Conservation (phyloP, 2,329 filamentous ascomycete species). For the Botrytis aclada region DNA sequence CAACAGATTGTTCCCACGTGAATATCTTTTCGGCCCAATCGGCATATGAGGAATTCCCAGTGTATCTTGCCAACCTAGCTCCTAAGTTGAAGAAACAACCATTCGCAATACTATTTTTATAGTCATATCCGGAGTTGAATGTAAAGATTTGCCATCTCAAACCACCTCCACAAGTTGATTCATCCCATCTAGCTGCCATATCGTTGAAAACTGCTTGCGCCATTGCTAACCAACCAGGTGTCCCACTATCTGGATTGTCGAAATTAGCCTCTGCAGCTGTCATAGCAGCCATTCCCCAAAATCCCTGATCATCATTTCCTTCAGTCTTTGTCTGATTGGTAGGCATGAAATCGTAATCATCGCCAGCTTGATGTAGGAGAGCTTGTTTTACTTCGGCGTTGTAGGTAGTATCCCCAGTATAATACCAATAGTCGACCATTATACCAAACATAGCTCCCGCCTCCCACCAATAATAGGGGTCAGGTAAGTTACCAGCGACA, state of each 20-base stretch:
- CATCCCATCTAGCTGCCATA: slow-evolving; percentile 70
- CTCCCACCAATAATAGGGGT: slow-evolving; percentile 38
- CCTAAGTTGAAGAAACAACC: slow-evolving; percentile 60
- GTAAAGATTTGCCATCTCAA: slow-evolving; percentile 81
- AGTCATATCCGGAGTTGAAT: slow-evolving; percentile 76
- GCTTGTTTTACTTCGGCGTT: slow-evolving; percentile 60
- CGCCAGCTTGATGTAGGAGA: slow-evolving; percentile 70
- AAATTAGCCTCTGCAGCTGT: slow-evolving; percentile 66
- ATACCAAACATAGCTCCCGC: slow-evolving; percentile 73
- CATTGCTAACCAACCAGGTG: slow-evolving; percentile 66
- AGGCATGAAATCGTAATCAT: slow-evolving; percentile 73
- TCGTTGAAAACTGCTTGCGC: slow-evolving; percentile 71
- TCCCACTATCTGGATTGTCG: slow-evolving; percentile 47
- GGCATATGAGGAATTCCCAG: slow-evolving; percentile 70
- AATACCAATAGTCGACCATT: slow-evolving; percentile 80
- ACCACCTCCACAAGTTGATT: slow-evolving; percentile 65
- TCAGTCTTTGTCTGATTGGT: slow-evolving; percentile 57
- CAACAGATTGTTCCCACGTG: slow-evolving; percentile 59
- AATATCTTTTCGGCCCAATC: slow-evolving; percentile 74
- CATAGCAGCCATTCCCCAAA: slow-evolving; percentile 70
- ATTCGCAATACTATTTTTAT: slow-evolving; percentile 66
- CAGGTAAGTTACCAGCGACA: slow-evolving; percentile 48
- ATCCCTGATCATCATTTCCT: slow-evolving; percentile 72
- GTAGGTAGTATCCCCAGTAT: slow-evolving; percentile 69
- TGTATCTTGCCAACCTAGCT: slow-evolving; percentile 70